Conservation (phyloP, 306 rosid species). For the Fragaria ananassa region DNA sequence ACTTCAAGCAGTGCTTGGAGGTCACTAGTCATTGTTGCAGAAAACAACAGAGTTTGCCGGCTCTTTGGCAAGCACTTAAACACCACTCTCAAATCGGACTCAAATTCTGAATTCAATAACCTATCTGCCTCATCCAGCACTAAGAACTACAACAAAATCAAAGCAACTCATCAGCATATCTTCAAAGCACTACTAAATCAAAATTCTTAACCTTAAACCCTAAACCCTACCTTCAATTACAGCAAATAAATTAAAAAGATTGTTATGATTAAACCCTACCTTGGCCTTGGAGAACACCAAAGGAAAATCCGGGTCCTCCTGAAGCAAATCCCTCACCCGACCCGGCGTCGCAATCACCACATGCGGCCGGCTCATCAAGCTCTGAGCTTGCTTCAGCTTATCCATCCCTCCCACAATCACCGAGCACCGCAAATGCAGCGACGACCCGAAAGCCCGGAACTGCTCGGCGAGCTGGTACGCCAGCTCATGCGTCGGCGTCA, state of each 20-base stretch:
- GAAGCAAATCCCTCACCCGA: conserved; percentile 65
- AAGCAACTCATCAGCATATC: background rate
- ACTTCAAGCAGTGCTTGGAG: conserved; percentile 59
- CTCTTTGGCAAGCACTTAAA: conserved; percentile 74
- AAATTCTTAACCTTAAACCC: background rate
- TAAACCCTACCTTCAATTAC: background rate
- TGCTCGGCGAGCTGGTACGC: conserved; percentile 81
- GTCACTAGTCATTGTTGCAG: conserved; percentile 75
- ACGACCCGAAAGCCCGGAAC: conserved; percentile 71
- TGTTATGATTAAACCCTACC: conserved; percentile 28
- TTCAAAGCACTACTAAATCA: background rate
- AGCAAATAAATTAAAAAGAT: background rate
- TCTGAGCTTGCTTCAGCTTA: conserved; percentile 55
- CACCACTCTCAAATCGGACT: conserved; percentile 70
- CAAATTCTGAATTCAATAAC: conserved; percentile 74
- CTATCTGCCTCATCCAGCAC: conserved; percentile 97
- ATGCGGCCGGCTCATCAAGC: conserved; percentile 64
- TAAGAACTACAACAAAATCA: conserved; percentile 52
- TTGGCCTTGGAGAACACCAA: conserved; percentile 59
- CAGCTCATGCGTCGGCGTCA: conserved; percentile 84
- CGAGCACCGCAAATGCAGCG: conserved; percentile 51
- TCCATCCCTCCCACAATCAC: conserved; percentile 91
- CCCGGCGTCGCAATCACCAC: conserved; percentile 87
- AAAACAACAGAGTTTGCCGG: conserved; percentile 78
- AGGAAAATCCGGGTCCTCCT: conserved; percentile 62